Evolutionary conservation across 805 yeast species (phyloP), one percentile per base, ranked within the genome.

Genomic region (Yarrowia sp.): DNA sequence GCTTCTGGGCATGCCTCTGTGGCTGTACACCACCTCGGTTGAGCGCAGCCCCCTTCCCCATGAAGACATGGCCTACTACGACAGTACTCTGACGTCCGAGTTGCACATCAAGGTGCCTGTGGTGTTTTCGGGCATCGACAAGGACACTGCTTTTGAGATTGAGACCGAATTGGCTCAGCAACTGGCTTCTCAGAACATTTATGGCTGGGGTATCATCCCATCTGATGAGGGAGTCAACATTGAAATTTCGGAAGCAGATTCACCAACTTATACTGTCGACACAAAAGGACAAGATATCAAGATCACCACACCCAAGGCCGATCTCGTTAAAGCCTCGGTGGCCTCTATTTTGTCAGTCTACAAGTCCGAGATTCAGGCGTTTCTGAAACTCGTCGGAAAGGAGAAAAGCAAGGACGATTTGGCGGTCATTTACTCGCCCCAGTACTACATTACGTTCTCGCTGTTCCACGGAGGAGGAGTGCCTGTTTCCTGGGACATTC

Each of bases 401-500:
- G 74, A 28, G 57, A 69, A 13, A 61, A 22, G 47, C 18, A 45
- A 45, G 38, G 57, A 48, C 57, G 65, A 61, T 13, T 45, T 61
- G 6, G 44, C 65, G 15, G 74, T 85, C 35, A 82, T 85, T 0
- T 87, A 83, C 71, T 77, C 88, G 1, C 86, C 93, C 4, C 77
- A 82, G 38, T 86, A 88, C 68, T 95, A 90, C 71, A 70, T 93
- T n/a, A 86, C 92, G 3, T 81, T 92, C 67, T 87, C 91, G 22
- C 78, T 92, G 65, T 76, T 92, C 61, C 83, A 84, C 31, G 96
- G 95, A 58, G 77, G 71, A 8, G 79, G 75, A 3, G 75, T 78
- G 15, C 84, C 87, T 3, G 77, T 90, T 8, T 79, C 79, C 3
- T 93, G 98, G 97, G 90, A 89, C 39, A 84, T 90, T 51, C 86